These are phyloP conservation scores for Stachybotrys echinatus DNA, from an alignment of 2,329 filamentous ascomycete genomes.

Conservation along the genomic window DNA sequence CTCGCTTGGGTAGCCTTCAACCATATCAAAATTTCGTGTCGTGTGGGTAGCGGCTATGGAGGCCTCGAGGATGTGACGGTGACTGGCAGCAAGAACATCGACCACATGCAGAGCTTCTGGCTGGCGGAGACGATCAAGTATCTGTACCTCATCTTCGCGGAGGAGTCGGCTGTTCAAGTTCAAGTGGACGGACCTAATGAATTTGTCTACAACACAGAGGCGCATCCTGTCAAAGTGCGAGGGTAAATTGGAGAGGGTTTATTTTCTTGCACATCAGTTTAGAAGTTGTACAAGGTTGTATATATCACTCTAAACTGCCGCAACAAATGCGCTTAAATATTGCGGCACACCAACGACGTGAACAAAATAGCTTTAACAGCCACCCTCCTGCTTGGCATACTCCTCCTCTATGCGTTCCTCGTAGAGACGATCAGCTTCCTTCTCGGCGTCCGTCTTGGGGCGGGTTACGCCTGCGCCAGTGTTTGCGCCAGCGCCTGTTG, in stretches of 20 bases:
- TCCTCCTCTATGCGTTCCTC: slow-evolving; percentile 51
- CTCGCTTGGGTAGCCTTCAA: slow-evolving; percentile 79
- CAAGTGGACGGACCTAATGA: slow-evolving; percentile 36
- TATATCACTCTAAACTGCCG: no score
- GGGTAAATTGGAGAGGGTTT: not conserved
- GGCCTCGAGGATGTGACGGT: slow-evolving; percentile 62
- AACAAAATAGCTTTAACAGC: slow-evolving; percentile 24
- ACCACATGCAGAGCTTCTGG: slow-evolving; percentile 83
- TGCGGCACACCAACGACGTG: no score
- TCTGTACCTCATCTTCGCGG: slow-evolving; percentile 64
- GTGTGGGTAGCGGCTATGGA: slow-evolving; percentile 62
- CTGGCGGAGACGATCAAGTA: slow-evolving; percentile 89
- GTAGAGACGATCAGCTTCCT: slow-evolving; percentile 43
- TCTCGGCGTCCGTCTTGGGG: slow-evolving; percentile 43
- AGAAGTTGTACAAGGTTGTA: no score
- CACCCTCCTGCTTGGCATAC: slow-evolving; percentile 50
- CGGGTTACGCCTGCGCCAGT: slow-evolving; percentile 41
- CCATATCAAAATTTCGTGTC: slow-evolving; percentile 59
- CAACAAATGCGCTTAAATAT: no score
- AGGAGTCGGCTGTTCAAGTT: slow-evolving; percentile 51
- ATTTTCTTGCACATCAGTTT: not conserved
- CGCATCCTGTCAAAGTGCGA: slow-evolving; percentile 32
- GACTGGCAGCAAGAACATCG: slow-evolving; percentile 50
- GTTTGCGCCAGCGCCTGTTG: slow-evolving; percentile 40
- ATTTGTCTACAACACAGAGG: slow-evolving; percentile 47